Conservation (phyloP, 2,329 filamentous ascomycete species). For the Fusarium fracticaudum region DNA sequence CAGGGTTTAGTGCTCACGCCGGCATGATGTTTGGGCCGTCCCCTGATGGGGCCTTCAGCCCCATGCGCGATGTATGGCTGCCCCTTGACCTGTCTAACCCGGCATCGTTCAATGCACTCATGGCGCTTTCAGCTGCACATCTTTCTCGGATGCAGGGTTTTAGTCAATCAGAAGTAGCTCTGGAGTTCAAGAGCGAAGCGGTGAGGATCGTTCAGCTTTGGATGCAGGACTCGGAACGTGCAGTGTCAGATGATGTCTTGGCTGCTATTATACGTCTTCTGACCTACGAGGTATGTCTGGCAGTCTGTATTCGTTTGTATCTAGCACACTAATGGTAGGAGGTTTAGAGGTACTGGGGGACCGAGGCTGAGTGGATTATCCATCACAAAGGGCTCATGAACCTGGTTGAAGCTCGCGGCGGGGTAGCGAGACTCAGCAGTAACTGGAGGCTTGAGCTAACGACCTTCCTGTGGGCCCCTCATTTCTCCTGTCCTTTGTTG, state of each 20-base stretch:
- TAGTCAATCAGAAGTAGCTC: conserved; percentile 37
- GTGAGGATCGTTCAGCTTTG: conserved; percentile 48
- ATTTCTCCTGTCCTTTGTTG: not conserved
- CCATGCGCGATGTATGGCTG: conserved; percentile 53
- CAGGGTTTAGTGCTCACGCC: conserved; percentile 33
- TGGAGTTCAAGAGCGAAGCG: conserved; percentile 49
- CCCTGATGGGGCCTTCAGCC: conserved; percentile 45
- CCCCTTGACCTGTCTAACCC: conserved; percentile 53
- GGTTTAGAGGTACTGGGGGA: conserved; percentile 4
- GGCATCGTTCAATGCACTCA: conserved; percentile 52
- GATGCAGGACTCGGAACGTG: conserved; percentile 44
- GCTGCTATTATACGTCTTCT: not conserved
- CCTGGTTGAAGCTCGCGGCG: not conserved
- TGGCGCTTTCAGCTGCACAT: conserved; percentile 54
- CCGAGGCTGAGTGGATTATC: conserved; percentile 2
- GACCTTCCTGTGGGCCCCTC: not conserved
- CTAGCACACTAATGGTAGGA: no score
- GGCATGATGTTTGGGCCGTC: conserved; percentile 43
- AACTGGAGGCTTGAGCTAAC: conserved; percentile 12
- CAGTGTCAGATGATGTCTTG: conserved; percentile 45
- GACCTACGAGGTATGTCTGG: conserved; percentile 6
- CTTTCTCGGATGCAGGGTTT: conserved; percentile 47
- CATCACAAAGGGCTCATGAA: conserved; percentile 7
- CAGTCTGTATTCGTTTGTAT: no score
- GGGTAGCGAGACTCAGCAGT: not conserved